phyloP scores from a whole-genome alignment of 805 yeast species.

The Isabelozyma gotoi region DNA sequence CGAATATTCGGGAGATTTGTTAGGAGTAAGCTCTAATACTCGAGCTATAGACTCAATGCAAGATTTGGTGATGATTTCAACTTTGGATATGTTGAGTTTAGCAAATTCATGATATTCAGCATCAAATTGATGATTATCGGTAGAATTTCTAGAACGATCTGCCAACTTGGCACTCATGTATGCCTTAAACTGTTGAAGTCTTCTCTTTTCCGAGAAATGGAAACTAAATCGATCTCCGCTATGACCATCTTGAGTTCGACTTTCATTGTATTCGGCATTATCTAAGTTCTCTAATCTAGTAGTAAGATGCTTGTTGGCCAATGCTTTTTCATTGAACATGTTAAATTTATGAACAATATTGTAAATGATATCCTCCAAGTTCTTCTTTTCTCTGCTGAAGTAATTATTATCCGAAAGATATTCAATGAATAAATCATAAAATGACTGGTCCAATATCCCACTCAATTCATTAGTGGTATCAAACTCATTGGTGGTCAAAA shows the following conservation, averaged over 20 bases:
- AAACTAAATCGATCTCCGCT: slow-evolving; percentile 27
- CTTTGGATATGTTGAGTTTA: slow-evolving; percentile 41
- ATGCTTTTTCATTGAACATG: slow-evolving; percentile 30
- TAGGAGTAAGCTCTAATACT: slow-evolving; percentile 69
- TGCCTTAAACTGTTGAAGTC: slow-evolving; percentile 52
- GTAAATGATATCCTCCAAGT: slow-evolving; percentile 55
- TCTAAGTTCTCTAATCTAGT: slow-evolving; percentile 33
- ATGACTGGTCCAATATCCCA: slow-evolving; percentile 64
- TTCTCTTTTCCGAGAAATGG: slow-evolving; percentile 39
- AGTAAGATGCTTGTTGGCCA: slow-evolving; percentile 34
- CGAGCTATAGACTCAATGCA: slow-evolving; percentile 79
- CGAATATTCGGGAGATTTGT: slow-evolving; percentile 59
- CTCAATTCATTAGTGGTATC: slow-evolving; percentile 47
- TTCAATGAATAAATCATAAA: slow-evolving; percentile 70
- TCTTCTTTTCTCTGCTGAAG: slow-evolving; percentile 68
- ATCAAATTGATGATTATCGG: slow-evolving; percentile 11
- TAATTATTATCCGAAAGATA: slow-evolving; percentile 67
- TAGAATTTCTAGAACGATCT: slow-evolving; percentile 36
- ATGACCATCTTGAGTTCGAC: slow-evolving; percentile 9
- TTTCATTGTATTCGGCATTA: slow-evolving; percentile 20
- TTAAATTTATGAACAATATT: slow-evolving; percentile 47
- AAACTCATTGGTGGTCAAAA: slow-evolving; percentile 47
- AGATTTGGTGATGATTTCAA: slow-evolving; percentile 65
- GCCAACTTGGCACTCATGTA: slow-evolving; percentile 52
- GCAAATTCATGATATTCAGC: slow-evolving; percentile 20